These are phyloP conservation scores for Ceratobasidium theobromae DNA, from an alignment of 1,284 basidiomycete species.

Conservation along the genomic window DNA sequence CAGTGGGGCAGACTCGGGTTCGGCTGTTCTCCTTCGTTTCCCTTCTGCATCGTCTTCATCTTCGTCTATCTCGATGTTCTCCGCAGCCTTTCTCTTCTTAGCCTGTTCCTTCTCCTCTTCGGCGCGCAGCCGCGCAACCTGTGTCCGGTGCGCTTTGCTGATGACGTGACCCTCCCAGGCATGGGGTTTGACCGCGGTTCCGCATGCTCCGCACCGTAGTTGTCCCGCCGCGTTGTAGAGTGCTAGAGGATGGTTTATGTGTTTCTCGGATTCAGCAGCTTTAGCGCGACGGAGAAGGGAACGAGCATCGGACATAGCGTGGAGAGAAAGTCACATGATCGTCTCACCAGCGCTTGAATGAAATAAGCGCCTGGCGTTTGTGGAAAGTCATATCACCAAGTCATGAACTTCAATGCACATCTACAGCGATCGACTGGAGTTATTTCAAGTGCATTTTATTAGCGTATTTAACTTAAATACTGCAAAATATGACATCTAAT, in stretches of 20 bases:
- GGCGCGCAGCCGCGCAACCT: conserved; percentile 57
- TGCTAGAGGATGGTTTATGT: conserved; percentile 70
- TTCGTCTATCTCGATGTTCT: conserved; percentile 42
- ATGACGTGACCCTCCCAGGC: conserved; percentile 86
- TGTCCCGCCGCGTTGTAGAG: conserved; percentile 63
- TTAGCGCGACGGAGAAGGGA: conserved; percentile 37
- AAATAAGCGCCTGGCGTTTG: not conserved
- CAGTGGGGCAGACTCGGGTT: conserved; percentile 31
- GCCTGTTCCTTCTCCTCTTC: conserved; percentile 51
- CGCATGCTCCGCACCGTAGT: conserved; percentile 68
- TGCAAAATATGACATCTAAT: too few species aligned
- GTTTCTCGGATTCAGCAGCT: conserved; percentile 39
- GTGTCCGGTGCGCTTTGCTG: conserved; percentile 70
- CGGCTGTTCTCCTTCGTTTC: conserved; percentile 50
- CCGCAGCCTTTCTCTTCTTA: conserved; percentile 38
- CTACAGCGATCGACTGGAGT: too few species aligned
- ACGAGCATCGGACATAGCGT: conserved; percentile 36
- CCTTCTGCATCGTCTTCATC: conserved; percentile 39
- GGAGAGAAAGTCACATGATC: not conserved
- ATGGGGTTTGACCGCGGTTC: conserved; percentile 63
- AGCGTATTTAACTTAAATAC: too few species aligned
- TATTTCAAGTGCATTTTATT: too few species aligned
- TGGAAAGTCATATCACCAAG: too few species aligned
- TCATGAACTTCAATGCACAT: too few species aligned
- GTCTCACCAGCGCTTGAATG: not conserved